Conservation (phyloP, 371 early-diverging fungal species). For the Mortierella sp. region DNA sequence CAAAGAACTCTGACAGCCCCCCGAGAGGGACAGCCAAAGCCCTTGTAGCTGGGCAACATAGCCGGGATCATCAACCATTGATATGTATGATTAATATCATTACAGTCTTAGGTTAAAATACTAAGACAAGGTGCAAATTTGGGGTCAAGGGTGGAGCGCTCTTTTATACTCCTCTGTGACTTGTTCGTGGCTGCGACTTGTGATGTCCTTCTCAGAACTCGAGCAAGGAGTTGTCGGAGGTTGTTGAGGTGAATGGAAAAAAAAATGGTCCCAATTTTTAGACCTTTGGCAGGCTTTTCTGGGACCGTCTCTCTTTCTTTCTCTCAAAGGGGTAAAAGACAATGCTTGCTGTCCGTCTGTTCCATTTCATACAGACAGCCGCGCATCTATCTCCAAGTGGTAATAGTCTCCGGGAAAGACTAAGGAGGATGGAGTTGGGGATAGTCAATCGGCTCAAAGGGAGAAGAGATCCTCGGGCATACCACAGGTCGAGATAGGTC, state of each 20-base stretch:
- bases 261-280: too few species aligned
- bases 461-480: too few species aligned
- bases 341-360: background rate
- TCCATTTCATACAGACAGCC: slow-evolving; percentile 6
- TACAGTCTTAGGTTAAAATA: slow-evolving; percentile 54
- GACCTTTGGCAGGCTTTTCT: background rate
- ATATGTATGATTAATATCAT: slow-evolving; percentile 56
- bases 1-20: slow-evolving; percentile 10
- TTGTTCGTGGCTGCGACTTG: background rate
- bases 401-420: too few species aligned
- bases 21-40: slow-evolving; percentile 12
- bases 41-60: slow-evolving; percentile 26
- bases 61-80: slow-evolving; percentile 55
- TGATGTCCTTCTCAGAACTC: background rate
- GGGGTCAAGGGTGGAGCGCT: slow-evolving; percentile 29
- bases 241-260: too few species aligned
- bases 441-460: too few species aligned
- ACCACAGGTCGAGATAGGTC: too few species aligned
- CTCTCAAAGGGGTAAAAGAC: background rate
- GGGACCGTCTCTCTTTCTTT: background rate
- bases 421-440: too few species aligned
- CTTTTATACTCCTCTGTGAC: slow-evolving; percentile 38
- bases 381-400: too few species aligned
- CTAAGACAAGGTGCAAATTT: slow-evolving; percentile 46
- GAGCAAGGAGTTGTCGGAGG: too few species aligned